Conservation (phyloP, 768 basidiomycete species). For the Boletus sp. region DNA sequence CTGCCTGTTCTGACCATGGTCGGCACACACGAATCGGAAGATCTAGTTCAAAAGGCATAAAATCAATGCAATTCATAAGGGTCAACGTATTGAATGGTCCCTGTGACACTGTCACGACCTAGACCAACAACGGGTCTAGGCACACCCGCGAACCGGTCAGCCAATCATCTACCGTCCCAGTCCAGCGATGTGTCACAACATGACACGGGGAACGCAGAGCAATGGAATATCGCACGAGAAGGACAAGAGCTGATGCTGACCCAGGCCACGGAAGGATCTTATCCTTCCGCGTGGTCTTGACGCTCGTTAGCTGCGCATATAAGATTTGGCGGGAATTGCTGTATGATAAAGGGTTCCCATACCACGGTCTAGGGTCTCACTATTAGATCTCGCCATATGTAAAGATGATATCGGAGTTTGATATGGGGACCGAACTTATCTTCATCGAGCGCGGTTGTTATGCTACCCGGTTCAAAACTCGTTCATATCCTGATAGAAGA, state of each 20-base stretch:
- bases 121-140: background rate
- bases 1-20: background rate
- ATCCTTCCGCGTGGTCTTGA: slow-evolving; percentile 1
- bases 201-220: background rate
- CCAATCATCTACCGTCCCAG: background rate
- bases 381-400: background rate
- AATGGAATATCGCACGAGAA: background rate
- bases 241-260: background rate
- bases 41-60: slow-evolving; percentile 1
- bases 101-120: background rate
- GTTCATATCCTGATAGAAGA: background rate
- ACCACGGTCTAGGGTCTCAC: background rate
- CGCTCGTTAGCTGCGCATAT: background rate
- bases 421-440: background rate
- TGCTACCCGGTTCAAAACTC: background rate
- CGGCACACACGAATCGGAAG: background rate
- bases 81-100: background rate
- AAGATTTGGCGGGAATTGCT: background rate
- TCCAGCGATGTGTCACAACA: background rate
- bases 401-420: background rate
- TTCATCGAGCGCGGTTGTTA: background rate
- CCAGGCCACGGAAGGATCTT: slow-evolving; percentile 17
- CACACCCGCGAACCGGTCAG: background rate
- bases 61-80: background rate
- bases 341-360: background rate